Evolutionary conservation across 1,284 basidiomycete genomes (phyloP).

Genomic region (Coniferiporia weirii): DNA sequence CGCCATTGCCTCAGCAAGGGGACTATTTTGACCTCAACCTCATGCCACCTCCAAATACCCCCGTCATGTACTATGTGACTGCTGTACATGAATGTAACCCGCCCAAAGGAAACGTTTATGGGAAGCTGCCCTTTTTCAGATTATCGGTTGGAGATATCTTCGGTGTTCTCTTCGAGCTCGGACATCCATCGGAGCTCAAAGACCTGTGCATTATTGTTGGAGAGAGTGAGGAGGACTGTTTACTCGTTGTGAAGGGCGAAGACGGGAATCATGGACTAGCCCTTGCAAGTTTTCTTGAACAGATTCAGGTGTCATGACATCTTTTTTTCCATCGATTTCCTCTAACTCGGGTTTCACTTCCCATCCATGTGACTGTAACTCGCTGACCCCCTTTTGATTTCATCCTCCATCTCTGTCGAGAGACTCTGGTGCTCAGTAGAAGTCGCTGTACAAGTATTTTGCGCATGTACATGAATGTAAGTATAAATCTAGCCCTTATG

Average conservation of each 20-base stretch:
- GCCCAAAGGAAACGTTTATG: slow-evolving; percentile 58
- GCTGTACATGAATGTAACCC: slow-evolving; percentile 64
- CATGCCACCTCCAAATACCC: slow-evolving; percentile 14
- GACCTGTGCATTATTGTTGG: slow-evolving; percentile 71
- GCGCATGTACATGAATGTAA: neutral
- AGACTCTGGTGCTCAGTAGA: neutral
- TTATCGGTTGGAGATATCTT: slow-evolving; percentile 55
- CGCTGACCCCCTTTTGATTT: neutral
- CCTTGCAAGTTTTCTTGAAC: slow-evolving; percentile 62
- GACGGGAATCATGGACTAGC: slow-evolving; percentile 65
- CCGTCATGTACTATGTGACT: slow-evolving; percentile 55
- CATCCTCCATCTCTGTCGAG: neutral
- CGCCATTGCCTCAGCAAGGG: slow-evolving; percentile 29
- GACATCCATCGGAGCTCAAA: slow-evolving; percentile 65
- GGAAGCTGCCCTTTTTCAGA: slow-evolving; percentile 66
- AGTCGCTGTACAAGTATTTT: neutral
- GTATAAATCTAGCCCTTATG: neutral
- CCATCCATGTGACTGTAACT: neutral
- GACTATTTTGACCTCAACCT: slow-evolving; percentile 1
- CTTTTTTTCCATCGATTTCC: neutral
- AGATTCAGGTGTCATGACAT: slow-evolving; percentile 37
- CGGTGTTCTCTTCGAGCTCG: slow-evolving; percentile 66
- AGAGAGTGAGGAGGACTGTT: slow-evolving; percentile 68
- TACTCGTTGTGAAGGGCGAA: slow-evolving; percentile 55
- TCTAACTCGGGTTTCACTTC: neutral